Evolutionary conservation across 2,329 filamentous ascomycete genomes (phyloP), one percentile per base, ranked within the genome.

Genomic region (Ascochyta pisi): DNA sequence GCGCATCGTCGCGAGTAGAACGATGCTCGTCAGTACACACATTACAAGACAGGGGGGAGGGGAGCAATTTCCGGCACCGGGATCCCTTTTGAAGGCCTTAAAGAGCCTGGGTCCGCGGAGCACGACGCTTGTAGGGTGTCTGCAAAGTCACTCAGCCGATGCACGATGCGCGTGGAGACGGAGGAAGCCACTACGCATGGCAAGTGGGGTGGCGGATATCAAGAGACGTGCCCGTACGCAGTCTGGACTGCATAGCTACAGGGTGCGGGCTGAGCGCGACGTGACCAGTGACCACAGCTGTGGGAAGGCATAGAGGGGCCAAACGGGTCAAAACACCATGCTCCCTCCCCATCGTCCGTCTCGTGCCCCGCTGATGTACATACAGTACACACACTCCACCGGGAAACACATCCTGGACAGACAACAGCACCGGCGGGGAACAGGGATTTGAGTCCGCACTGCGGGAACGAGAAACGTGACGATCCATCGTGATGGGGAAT

Each of bases 191-290:
- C 47, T 50, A 39, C 6, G 39, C 51, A 31, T 27, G 53, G 53
- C 47, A 48, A 47, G 41, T 56, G 42, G 23, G n/a, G 47, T 56
- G 53, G 53, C 53, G 53, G 42, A 50, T 42, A 47, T 56, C 53
- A 24, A 24, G 47, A 46, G 23, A 38, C 34, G 6, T 37, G 27
- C 23, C 27, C 35, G 12, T 31, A 35, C n/a, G n/a, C 19, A 42
- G 45, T 35, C 45, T 49, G 27, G 27, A 39, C 24, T 24, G 33
- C 7, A 23, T 26, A 35, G 31, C 24, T 23, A 13, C n/a, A 31
- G 38, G 26, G 33, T 2, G 10, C 19, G 23, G n/a, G 31, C 16
- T 34, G 44, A 43, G 38, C 24, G 9, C n/a, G 37, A 34, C 12
- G 9, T 38, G 44, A 5, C 29, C 29, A 12, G 9, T 19, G 19